Evolutionary conservation across 192 early-diverging fungal species (phyloP).

Genomic region (Chytriomyces sp.): DNA sequence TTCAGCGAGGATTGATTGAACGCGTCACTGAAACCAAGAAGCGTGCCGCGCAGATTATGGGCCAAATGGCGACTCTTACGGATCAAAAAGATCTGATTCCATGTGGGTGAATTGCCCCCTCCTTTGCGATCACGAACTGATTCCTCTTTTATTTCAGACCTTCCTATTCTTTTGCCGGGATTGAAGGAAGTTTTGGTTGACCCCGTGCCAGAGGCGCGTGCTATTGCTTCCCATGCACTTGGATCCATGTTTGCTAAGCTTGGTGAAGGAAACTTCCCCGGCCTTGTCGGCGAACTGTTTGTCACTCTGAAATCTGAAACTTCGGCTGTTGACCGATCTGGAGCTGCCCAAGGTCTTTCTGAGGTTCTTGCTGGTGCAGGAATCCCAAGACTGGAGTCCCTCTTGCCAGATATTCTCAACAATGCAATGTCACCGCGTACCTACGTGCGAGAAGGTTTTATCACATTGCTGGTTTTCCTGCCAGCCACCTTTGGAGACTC

Average conservation of each 20-base stretch:
- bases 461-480: conserved; percentile 92
- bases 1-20: conserved; percentile 89
- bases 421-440: conserved; percentile 73
- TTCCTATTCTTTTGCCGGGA: conserved; percentile 79
- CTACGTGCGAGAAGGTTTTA: conserved; percentile 95
- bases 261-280: conserved; percentile 93
- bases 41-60: conserved; percentile 96
- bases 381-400: conserved; percentile 77
- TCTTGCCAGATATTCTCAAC: conserved; percentile 88
- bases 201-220: conserved; percentile 94
- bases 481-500: conserved; percentile 91
- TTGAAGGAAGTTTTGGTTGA: conserved; percentile 92
- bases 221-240: conserved; percentile 91
- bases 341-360: conserved; percentile 95
- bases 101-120: conserved; percentile 9
- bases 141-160: conserved; percentile 54
- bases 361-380: conserved; percentile 93
- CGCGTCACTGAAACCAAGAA: conserved; percentile 91
- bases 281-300: conserved; percentile 83
- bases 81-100: conserved; percentile 92
- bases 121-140: neutral
- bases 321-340: conserved; percentile 91
- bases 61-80: conserved; percentile 95
- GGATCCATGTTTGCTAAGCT: conserved; percentile 91
- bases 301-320: conserved; percentile 86